Evolutionary conservation across 2,329 filamentous ascomycete genomes (phyloP), one percentile per base, ranked within the genome.

Genomic region (Colletotrichum neosansevieriae): DNA sequence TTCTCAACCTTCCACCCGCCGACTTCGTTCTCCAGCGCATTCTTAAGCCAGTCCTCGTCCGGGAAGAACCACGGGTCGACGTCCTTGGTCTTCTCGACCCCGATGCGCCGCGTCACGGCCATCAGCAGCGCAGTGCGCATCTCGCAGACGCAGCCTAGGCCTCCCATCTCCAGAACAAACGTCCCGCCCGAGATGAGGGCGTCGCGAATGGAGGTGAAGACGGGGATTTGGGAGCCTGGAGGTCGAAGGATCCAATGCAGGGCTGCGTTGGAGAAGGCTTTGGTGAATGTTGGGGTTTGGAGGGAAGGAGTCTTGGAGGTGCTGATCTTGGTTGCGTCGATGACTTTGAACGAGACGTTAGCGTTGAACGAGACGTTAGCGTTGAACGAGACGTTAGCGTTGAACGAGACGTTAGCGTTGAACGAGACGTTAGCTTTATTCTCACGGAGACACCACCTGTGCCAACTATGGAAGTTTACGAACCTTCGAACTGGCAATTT

Each of bases 1-100:
- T 76, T 80, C 72, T 88, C 84, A 3, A 89, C 78, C 63, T 76
- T 74, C 77, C 83, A 86, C 24, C 83, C 84, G 17, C 81, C 83
- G 2, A 82, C 81, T 56, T 79, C 76, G 21, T 80, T 75, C 69
- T 85, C 79, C 68, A 82, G 73, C 44, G 80, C 75, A 42, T 76
- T 70, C 36, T 72, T 77, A 76, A 88, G 84, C 89, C 89, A 91
- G 0, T 71, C 75, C 73, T 89, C 88, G 70, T 90, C 88, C 0
- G 91, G 89, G 76, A 93, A 93, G 77, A 91, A 93, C 91, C 91
- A 93, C 4, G 91, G 91, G 69, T 86, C 85, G 0, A 80, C 82
- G 13, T 81, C 83, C 19, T 80, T 70, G 0, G 86, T 86, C 10
- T 79, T 77, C n/a, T 79, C 73, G 2, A 90, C 71, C 0, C 86